Percentiles rank a stretch among this genome's conserved stretches.
Evolutionary conservation across 148 eudicot species (phyloP).

Genomic region (Cornus florida): DNA sequence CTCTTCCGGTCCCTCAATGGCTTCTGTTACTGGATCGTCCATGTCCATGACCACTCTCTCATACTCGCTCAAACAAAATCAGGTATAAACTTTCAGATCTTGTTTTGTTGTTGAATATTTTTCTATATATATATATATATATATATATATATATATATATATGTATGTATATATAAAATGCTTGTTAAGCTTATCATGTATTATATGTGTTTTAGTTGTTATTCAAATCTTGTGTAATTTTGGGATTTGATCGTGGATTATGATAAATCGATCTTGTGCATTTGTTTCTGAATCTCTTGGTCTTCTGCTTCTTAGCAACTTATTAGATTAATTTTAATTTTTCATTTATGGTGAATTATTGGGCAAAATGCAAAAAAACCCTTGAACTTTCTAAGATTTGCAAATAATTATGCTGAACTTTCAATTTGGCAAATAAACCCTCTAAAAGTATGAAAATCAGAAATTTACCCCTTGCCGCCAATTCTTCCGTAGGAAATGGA

Average conservation of each 20-base stretch:
- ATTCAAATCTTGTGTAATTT: not conserved
- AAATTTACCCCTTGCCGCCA: no score
- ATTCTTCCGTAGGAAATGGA: no score
- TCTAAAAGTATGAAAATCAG: no score
- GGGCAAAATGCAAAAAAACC: not conserved
- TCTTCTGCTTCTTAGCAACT: not conserved
- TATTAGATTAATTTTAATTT: not conserved
- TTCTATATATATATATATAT: not conserved
- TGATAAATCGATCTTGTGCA: not conserved
- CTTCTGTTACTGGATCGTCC: constrained; percentile 3
- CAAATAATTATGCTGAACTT: no score
- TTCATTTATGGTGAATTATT: no score
- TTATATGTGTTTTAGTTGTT: not conserved
- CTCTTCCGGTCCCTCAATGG: constrained; percentile 1
- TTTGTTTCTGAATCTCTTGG: not conserved
- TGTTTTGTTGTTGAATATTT: not conserved
- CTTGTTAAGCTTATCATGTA: not conserved
- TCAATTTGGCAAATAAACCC: no score
- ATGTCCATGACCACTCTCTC: constrained; percentile 8
- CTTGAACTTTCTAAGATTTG: not conserved
- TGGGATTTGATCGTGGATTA: not conserved
- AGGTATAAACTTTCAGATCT: not conserved
- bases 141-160: no score
- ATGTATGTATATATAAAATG: no score
- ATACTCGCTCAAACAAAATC: constrained; percentile 13